Conservation (phyloP, 2,329 filamentous ascomycete genomes). For the Colletotrichum tabaci region DNA sequence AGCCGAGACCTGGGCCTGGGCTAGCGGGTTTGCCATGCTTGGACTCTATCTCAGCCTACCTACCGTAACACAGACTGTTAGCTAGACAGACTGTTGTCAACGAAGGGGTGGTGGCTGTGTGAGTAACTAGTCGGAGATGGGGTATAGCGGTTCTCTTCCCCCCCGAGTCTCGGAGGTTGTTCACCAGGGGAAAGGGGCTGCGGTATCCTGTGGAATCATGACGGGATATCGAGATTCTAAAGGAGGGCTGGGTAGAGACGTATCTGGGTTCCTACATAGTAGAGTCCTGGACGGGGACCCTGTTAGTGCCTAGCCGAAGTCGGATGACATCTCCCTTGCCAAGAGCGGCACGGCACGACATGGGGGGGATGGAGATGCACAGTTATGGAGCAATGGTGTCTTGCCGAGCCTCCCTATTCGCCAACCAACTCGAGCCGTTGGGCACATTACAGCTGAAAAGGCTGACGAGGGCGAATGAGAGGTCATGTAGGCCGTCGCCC, state of each 20-base stretch:
- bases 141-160: background rate
- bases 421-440: background rate
- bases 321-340: background rate
- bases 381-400: background rate
- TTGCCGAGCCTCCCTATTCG: background rate
- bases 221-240: background rate
- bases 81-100: too few species aligned
- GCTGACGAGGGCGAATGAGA: background rate
- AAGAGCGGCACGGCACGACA: background rate
- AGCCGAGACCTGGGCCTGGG: too few species aligned
- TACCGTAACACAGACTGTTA: too few species aligned
- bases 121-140: too few species aligned
- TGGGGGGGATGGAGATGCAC: background rate
- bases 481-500: background rate
- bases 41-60: too few species aligned
- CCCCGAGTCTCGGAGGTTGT: background rate
- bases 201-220: background rate
- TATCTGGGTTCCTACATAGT: background rate
- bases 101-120: too few species aligned
- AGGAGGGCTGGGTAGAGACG: background rate
- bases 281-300: too few species aligned
- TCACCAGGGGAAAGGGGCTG: background rate
- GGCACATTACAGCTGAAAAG: background rate
- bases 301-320: background rate
- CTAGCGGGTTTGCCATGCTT: background rate